phyloP scores from a whole-genome alignment of 2,329 filamentous ascomycete species.

The Beauveria caledonica region DNA sequence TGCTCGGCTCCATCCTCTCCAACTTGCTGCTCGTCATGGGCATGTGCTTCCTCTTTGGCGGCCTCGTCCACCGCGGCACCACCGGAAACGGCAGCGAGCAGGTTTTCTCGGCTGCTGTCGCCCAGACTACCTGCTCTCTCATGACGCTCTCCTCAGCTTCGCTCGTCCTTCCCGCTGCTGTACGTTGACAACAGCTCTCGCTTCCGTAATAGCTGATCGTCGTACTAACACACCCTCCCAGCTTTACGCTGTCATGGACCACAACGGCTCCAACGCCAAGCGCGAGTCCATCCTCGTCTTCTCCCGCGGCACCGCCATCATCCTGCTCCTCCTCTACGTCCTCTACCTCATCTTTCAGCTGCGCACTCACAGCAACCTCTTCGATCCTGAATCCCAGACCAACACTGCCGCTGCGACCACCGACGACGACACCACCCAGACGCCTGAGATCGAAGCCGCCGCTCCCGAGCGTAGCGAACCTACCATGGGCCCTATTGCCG shows the following conservation, averaged over 20 bases:
- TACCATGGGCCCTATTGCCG: conserved; percentile 55
- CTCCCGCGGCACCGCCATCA: conserved; percentile 68
- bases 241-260: conserved; percentile 58
- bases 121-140: conserved; percentile 66
- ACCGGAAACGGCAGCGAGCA: conserved; percentile 58
- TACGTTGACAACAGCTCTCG: conserved; percentile 23
- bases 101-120: conserved; percentile 65
- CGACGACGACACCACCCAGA: conserved; percentile 30
- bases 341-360: conserved; percentile 75
- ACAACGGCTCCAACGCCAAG: conserved; percentile 33
- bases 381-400: conserved; percentile 44
- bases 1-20: conserved; percentile 92
- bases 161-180: conserved; percentile 68
- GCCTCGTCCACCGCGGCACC: conserved; percentile 50
- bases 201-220: background rate
- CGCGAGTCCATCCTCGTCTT: conserved; percentile 56
- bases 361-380: conserved; percentile 63
- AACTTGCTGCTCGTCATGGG: conserved; percentile 84
- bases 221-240: conserved; percentile 17
- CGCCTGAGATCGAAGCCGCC: conserved; percentile 35
- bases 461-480: conserved; percentile 29
- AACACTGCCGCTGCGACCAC: conserved; percentile 22
- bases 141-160: conserved; percentile 71
- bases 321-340: conserved; percentile 65
- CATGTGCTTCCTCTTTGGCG: conserved; percentile 72